Percentiles rank a stretch among this genome's conserved stretches.
phyloP scores from a whole-genome alignment of 2,329 filamentous ascomycete genomes.

The Ophiostoma pallidulum region DNA sequence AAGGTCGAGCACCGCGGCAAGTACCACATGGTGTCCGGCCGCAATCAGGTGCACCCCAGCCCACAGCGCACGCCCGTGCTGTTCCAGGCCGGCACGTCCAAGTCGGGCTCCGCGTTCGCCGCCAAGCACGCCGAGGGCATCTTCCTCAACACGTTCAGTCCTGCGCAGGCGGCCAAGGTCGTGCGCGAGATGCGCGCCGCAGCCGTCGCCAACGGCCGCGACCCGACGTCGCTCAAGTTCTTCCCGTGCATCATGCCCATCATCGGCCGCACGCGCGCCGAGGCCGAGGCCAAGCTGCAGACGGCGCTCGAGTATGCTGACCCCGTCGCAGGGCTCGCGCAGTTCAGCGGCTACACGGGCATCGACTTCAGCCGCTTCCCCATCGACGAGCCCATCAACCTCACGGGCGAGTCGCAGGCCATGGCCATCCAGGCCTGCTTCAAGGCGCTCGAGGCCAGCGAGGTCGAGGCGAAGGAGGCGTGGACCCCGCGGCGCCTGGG shows the following conservation, averaged over 20 bases:
- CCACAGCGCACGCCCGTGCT: slow-evolving; percentile 16
- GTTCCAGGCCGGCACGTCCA: slow-evolving; percentile 18
- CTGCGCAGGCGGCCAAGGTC: not conserved
- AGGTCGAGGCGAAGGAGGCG: slow-evolving; percentile 1
- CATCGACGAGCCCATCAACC: slow-evolving; percentile 18
- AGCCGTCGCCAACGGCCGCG: slow-evolving; percentile 14
- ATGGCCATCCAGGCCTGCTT: slow-evolving; percentile 10
- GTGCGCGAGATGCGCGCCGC: slow-evolving; percentile 7
- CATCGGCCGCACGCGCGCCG: slow-evolving; percentile 16
- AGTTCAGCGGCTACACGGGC: slow-evolving; percentile 19
- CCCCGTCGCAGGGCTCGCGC: slow-evolving; percentile 18
- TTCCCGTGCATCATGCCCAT: slow-evolving; percentile 16
- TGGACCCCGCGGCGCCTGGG: slow-evolving; percentile 14
- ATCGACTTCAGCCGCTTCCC: slow-evolving; percentile 19
- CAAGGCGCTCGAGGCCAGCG: slow-evolving; percentile 1
- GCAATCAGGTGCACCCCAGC: slow-evolving; percentile 3
- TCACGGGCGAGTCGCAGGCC: not conserved
- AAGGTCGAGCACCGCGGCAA: slow-evolving; percentile 10
- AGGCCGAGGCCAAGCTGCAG: slow-evolving; percentile 18
- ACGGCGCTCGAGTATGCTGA: slow-evolving; percentile 8
- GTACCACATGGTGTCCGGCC: slow-evolving; percentile 8
- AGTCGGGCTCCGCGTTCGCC: slow-evolving; percentile 15
- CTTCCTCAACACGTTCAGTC: slow-evolving; percentile 6
- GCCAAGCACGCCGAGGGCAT: slow-evolving; percentile 17
- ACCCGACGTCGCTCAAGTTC: slow-evolving; percentile 17